Conservation (phyloP, 1,284 basidiomycete species). For the Thelephora terrestris region DNA sequence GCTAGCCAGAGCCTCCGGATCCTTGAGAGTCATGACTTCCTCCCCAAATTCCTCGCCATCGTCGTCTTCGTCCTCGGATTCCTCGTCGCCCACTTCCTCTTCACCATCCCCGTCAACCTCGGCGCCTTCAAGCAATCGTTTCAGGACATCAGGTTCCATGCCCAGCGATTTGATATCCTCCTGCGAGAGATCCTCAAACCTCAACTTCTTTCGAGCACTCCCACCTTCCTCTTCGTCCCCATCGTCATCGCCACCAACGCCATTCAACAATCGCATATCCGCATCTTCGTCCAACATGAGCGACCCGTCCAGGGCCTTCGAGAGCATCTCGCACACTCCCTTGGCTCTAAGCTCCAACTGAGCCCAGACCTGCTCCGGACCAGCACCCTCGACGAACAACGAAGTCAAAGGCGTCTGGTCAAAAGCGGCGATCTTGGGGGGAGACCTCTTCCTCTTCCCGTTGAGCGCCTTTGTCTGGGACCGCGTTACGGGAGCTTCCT, state of each 20-base stretch:
- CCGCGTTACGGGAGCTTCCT: conserved; percentile 59
- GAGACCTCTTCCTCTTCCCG: conserved; percentile 33
- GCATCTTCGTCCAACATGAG: conserved; percentile 18
- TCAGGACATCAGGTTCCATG: neutral
- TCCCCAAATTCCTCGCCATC: conserved; percentile 30
- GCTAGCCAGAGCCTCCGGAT: conserved; percentile 23
- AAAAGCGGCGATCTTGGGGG: conserved; percentile 30
- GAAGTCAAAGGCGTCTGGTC: conserved; percentile 66
- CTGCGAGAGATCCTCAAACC: conserved; percentile 7
- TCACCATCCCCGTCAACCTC: conserved; percentile 13
- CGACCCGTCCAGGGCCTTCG: conserved; percentile 43
- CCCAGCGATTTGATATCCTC: neutral
- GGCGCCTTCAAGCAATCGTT: conserved; percentile 13
- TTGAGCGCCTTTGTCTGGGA: conserved; percentile 37
- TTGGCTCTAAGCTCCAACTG: conserved; percentile 77
- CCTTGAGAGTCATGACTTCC: conserved; percentile 33
- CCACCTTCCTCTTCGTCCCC: conserved; percentile 9
- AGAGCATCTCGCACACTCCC: conserved; percentile 55
- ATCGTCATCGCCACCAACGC: conserved; percentile 11
- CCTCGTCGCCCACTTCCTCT: conserved; percentile 24
- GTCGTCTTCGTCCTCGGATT: conserved; percentile 21
- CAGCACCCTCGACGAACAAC: conserved; percentile 78
- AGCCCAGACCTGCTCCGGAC: conserved; percentile 85
- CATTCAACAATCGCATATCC: conserved; percentile 6
- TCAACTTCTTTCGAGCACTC: conserved; percentile 7